A percentile compares a stretch with the other conserved stretches of the same genome.
Evolutionary conservation across 2,329 filamentous ascomycete genomes (phyloP).

Genomic region (Leptographium radiaticola): DNA sequence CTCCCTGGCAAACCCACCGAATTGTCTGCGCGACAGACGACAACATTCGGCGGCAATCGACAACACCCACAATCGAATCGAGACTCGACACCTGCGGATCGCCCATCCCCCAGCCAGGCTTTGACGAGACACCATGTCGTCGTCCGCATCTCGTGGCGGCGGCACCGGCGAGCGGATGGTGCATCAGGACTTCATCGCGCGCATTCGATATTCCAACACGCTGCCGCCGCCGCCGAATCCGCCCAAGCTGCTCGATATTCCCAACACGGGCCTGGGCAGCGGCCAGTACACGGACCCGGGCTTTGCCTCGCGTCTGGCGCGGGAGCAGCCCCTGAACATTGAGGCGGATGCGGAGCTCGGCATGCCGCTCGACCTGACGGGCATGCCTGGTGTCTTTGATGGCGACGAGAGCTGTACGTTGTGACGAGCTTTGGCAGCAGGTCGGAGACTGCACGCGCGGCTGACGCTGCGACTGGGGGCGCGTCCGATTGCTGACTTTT

Average conservation of each 20-base stretch:
- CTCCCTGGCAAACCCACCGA: too few species aligned
- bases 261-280: slow-evolving; percentile 76
- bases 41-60: too few species aligned
- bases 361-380: slow-evolving; percentile 92
- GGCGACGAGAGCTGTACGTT: slow-evolving; percentile 83
- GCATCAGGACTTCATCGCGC: slow-evolving; percentile 95
- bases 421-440: background rate
- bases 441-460: background rate
- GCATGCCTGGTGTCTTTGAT: slow-evolving; percentile 88
- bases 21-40: too few species aligned
- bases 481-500: too few species aligned
- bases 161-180: slow-evolving; percentile 42
- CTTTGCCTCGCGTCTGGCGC: slow-evolving; percentile 77
- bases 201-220: slow-evolving; percentile 89
- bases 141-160: slow-evolving; percentile 25
- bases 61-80: too few species aligned
- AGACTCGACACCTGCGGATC: too few species aligned
- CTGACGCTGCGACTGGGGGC: too few species aligned
- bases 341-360: slow-evolving; percentile 95
- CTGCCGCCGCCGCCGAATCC: slow-evolving; percentile 88
- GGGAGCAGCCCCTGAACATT: slow-evolving; percentile 89
- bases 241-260: slow-evolving; percentile 93
- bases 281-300: slow-evolving; percentile 82
- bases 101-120: background rate
- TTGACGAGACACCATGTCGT: slow-evolving; percentile 22